A percentile compares a stretch with the other conserved stretches of the same genome.
phyloP scores from a whole-genome alignment of 1,284 basidiomycete species.

The Coniferiporia weirii region DNA sequence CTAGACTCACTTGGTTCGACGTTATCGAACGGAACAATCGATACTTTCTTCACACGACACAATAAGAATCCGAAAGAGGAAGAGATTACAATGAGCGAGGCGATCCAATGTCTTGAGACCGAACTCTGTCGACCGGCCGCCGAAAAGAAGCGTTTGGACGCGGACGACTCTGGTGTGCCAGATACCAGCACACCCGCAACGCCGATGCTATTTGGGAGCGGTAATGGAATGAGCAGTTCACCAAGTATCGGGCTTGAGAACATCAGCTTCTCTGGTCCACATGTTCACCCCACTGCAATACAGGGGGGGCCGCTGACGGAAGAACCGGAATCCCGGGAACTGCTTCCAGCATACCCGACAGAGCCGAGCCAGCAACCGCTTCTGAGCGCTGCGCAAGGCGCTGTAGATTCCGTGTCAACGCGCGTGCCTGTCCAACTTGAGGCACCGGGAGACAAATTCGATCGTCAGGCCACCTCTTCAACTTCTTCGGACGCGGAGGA shows the following conservation, averaged over 20 bases:
- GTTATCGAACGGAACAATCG: constrained; percentile 73
- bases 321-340: constrained; percentile 15
- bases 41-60: constrained; percentile 73
- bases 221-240: constrained; percentile 32
- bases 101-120: constrained; percentile 73
- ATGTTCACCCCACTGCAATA: constrained; percentile 25
- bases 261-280: constrained; percentile 61
- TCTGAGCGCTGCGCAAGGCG: constrained; percentile 20
- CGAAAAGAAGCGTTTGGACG: constrained; percentile 61
- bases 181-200: constrained; percentile 41
- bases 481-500: constrained; percentile 23
- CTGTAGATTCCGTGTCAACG: constrained; percentile 16
- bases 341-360: constrained; percentile 29
- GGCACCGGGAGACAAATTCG: constrained; percentile 6
- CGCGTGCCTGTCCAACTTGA: constrained; percentile 15
- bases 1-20: constrained; percentile 96
- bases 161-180: constrained; percentile 30
- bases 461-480: constrained; percentile 16
- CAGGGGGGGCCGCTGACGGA: constrained; percentile 16
- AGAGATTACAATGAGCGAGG: constrained; percentile 76
- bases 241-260: constrained; percentile 37
- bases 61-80: constrained; percentile 65
- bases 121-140: constrained; percentile 68
- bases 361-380: constrained; percentile 45
- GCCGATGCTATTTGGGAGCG: constrained; percentile 35